Evolutionary conservation across 768 basidiomycete species (phyloP).

Genomic region (Tylopilus rubrobrunneus): DNA sequence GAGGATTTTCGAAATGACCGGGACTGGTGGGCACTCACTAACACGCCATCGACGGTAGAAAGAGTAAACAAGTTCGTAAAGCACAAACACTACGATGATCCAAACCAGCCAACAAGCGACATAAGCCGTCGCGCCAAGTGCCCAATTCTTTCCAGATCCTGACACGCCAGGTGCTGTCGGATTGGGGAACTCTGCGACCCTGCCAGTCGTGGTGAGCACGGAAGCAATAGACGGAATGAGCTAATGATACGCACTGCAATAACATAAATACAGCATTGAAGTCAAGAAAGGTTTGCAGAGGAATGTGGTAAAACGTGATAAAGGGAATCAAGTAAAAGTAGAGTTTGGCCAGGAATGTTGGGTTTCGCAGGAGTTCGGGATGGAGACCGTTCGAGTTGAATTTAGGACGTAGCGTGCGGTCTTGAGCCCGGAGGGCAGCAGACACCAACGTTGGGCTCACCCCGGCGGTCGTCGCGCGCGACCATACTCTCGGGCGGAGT

Average conservation of each 20-base stretch:
- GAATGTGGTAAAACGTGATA: conserved; percentile 66
- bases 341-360: conserved; percentile 48
- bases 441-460: conserved; percentile 43
- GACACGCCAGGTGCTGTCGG: conserved; percentile 65
- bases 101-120: conserved; percentile 76
- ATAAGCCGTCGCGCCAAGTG: conserved; percentile 78
- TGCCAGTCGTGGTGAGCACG: conserved; percentile 29
- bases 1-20: conserved; percentile 14
- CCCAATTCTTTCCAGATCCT: conserved; percentile 75
- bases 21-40: conserved; percentile 48
- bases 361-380: conserved; percentile 62
- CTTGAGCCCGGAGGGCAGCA: conserved; percentile 30
- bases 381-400: conserved; percentile 69
- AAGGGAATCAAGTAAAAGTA: conserved; percentile 72
- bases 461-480: conserved; percentile 48
- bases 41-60: conserved; percentile 74
- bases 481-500: conserved; percentile 50
- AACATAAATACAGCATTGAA: conserved; percentile 85
- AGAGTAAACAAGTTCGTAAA: conserved; percentile 76
- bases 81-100: conserved; percentile 65
- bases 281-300: conserved; percentile 81
- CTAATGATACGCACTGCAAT: conserved; percentile 60
- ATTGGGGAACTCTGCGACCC: conserved; percentile 73
- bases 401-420: conserved; percentile 48
- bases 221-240: background rate